phyloP scores from a whole-genome alignment of 805 yeast species.

The Ogataea ganodermae region DNA sequence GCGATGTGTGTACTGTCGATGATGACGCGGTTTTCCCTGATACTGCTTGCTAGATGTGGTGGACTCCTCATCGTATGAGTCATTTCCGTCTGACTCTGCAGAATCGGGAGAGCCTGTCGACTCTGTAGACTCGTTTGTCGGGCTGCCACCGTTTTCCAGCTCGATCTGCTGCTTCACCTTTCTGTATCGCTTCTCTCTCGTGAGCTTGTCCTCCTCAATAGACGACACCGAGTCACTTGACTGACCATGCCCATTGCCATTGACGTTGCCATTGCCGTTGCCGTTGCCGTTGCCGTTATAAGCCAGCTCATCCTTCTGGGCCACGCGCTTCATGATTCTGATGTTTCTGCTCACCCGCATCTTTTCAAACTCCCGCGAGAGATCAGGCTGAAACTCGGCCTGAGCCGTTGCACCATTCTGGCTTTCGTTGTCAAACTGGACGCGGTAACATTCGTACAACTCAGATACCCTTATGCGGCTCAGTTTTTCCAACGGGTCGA shows the following conservation, averaged over 20 bases:
- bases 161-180: slow-evolving; percentile 40
- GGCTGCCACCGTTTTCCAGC: slow-evolving; percentile 20
- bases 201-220: slow-evolving; percentile 38
- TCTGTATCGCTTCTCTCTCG: slow-evolving; percentile 46
- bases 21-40: background rate
- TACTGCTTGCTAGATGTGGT: slow-evolving; percentile 4
- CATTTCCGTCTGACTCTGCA: slow-evolving; percentile 9
- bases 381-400: background rate
- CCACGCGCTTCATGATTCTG: slow-evolving; percentile 22
- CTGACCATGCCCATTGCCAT: background rate
- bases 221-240: slow-evolving; percentile 9
- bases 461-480: slow-evolving; percentile 33
- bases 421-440: slow-evolving; percentile 9
- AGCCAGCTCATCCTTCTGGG: background rate
- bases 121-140: slow-evolving; percentile 27
- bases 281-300: slow-evolving; percentile 10
- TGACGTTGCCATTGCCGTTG: slow-evolving; percentile 10
- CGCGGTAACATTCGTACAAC: slow-evolving; percentile 26
- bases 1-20: slow-evolving; percentile 7
- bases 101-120: slow-evolving; percentile 22
- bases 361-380: slow-evolving; percentile 7
- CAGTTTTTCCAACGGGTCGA: slow-evolving; percentile 36
- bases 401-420: slow-evolving; percentile 17
- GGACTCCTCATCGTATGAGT: slow-evolving; percentile 21
- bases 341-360: slow-evolving; percentile 9